Conservation (phyloP, 345 rosid species). For the Physaria fendleri region DNA sequence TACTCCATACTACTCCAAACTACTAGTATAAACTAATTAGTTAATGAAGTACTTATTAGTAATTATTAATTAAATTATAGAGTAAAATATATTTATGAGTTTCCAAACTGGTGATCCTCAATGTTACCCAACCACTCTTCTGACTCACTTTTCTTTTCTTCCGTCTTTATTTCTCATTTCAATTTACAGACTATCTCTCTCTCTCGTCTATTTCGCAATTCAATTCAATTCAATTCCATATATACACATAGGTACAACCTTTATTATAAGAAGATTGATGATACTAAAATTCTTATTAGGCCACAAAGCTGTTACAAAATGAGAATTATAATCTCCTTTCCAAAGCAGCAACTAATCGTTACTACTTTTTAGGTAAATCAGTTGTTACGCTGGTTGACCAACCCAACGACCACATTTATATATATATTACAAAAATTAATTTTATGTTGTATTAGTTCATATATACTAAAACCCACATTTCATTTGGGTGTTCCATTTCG, state of each 20-base stretch:
- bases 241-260: background rate
- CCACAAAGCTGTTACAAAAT: background rate
- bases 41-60: too few relatives aligned
- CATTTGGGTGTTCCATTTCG: background rate
- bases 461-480: background rate
- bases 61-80: too few relatives aligned
- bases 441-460: background rate
- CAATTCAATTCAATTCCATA: too few relatives aligned
- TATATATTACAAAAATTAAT: background rate
- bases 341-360: background rate
- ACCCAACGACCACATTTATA: too few relatives aligned
- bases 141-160: constrained; percentile 30
- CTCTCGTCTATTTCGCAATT: too few relatives aligned
- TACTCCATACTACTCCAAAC: too few relatives aligned
- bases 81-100: too few relatives aligned
- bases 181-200: background rate
- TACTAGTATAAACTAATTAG: too few relatives aligned
- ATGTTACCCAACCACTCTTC: constrained; percentile 36
- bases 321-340: background rate
- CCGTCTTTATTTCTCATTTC: constrained; percentile 31
- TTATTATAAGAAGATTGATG: background rate
- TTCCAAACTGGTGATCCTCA: constrained; percentile 32
- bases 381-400: background rate
- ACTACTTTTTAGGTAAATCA: background rate
- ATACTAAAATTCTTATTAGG: background rate